Evolutionary conservation across 2,329 filamentous ascomycete genomes (phyloP).

Genomic region (Botrytis pseudocinerea): DNA sequence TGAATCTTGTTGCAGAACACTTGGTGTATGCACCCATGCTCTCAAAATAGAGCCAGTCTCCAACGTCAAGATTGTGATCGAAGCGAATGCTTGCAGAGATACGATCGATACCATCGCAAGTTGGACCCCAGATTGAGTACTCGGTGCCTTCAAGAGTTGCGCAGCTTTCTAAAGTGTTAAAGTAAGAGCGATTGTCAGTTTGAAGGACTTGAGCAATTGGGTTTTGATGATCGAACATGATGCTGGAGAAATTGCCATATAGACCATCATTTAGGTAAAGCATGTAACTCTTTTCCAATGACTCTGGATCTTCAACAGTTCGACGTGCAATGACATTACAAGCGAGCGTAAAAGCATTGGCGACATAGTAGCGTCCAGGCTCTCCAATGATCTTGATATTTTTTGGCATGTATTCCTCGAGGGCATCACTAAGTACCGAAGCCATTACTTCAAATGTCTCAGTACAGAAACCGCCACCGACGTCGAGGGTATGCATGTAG

Average conservation of each 20-base stretch:
- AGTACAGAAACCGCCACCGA: slow-evolving; percentile 88
- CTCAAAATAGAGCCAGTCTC: slow-evolving; percentile 98
- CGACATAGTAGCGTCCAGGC: slow-evolving; percentile 94
- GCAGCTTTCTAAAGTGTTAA: slow-evolving; percentile 55
- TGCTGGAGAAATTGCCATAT: slow-evolving; percentile 98
- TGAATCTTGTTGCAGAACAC: slow-evolving; percentile 97
- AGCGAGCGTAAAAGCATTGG: slow-evolving; percentile 88
- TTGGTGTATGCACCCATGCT: slow-evolving; percentile 99
- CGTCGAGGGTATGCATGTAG: slow-evolving; percentile 82
- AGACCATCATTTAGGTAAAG: slow-evolving; percentile 96
- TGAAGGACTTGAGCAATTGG: slow-evolving; percentile 81
- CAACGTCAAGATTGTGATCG: slow-evolving; percentile 76
- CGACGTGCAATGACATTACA: slow-evolving; percentile 96
- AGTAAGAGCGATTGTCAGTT: slow-evolving; percentile 57
- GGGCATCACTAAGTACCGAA: slow-evolving; percentile 70
- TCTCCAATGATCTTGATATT: slow-evolving; percentile 86
- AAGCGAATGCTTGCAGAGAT: slow-evolving; percentile 82
- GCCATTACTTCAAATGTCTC: slow-evolving; percentile 94
- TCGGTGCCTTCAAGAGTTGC: slow-evolving; percentile 59
- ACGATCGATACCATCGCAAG: slow-evolving; percentile 96
- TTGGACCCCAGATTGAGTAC: slow-evolving; percentile 98
- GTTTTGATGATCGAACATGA: slow-evolving; percentile 98
- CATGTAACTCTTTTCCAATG: slow-evolving; percentile 79
- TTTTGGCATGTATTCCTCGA: slow-evolving; percentile 84
- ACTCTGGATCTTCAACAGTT: slow-evolving; percentile 71